Base-by-base conservation (phyloP, 805 yeast genomes). In the Teunomyces pallodes region DNA sequence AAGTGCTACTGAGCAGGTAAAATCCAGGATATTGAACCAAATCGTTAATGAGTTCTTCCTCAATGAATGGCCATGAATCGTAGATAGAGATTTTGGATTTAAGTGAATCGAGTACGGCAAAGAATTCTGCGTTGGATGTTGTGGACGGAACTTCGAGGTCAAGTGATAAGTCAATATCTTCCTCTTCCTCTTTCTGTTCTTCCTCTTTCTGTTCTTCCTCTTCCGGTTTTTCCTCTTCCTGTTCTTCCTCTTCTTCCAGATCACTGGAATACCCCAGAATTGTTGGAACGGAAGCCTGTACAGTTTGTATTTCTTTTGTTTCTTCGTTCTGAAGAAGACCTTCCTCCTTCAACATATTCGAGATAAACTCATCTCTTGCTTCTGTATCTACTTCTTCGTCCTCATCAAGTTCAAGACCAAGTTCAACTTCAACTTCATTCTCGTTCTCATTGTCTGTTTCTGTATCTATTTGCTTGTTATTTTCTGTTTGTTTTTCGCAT, bases 51-150 rank as follows among this genome's bases (percentile, higher is more conserved):
- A 69, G 51, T 16, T 67, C 70, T 42, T 70, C 76, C 49, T 70
- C 73, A 0, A 71, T 61, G 24, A 73, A 43, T 43, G 57, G 59
- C 74, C 76, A 73, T 3, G 74, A 66, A 36, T 70, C 70, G 53
- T 60, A 70, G 16, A 58, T 35, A 5, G 72, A 65, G 14, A 72
- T 66, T 29, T 50, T 47, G 14, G 55, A 46, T 42, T 56, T 48
- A 44, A 57, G 56, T 14, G 39, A 41, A 31, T 70, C 65, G 5
- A 73, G 56, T 10, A 72, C 56, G 1, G 28, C 39, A 5, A 48
- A 48, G 53, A 72, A 72, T 5, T 57, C 60, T 14, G 24, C 20
- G 13, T 47, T 10, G n/a, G 38, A 49, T 14, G 30, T 36, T n/a
- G 36, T 46, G 26, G 33, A 13, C 10, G 46, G 53, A n/a, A 32